Evolutionary conservation across 345 rosid genomes (phyloP), one percentile per base, ranked within the genome.

Genomic region (Citrus inodora): DNA sequence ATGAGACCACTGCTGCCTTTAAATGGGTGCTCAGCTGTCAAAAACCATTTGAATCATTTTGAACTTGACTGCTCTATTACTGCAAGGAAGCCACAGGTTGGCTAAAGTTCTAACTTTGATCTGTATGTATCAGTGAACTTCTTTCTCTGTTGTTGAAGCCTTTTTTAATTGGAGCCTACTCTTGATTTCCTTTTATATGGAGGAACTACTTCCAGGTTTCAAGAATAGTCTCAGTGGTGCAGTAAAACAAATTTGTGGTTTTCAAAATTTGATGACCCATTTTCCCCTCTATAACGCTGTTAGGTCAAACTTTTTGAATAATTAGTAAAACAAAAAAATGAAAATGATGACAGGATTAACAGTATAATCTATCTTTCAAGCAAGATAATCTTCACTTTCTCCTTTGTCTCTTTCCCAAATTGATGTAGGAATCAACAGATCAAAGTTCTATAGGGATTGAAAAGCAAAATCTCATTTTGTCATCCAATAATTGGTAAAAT

Each of bases 1-100:
- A n/a, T 7, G 72, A 71, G 55, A 8, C 19, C 55, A 5, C 37
- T 53, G 30, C 72, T 66, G 59, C 79, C 79, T 76, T n/a, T 76
- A 76, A 33, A 76, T 51, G 64, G 9, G 30, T 14, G 35, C 71
- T 76, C 71, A 76, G 35, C 56, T 6, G 27, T 33, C 17, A 70
- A 66, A 66, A 37, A 51, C 35, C 32, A 37, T 53, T 32, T 67
- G 51, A 61, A 66, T 65, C 72, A 76, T 19, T 55, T 53, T n/a
- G 65, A 76, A 66, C 46, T 66, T 27, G 71, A 53, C n/a, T 33
- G 63, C 61, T 17, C 71, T n/a, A 33, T 51, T n/a, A 53, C 35
- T 32, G 65, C 55, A 14, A 62, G 35, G 7, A 66, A 56, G 53
- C 27, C 63, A 37, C 27, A 76, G 79, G 72, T 76, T 66, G 30